Conservation (phyloP, 352 stramenopile species). For the Pythium phragmitis region DNA sequence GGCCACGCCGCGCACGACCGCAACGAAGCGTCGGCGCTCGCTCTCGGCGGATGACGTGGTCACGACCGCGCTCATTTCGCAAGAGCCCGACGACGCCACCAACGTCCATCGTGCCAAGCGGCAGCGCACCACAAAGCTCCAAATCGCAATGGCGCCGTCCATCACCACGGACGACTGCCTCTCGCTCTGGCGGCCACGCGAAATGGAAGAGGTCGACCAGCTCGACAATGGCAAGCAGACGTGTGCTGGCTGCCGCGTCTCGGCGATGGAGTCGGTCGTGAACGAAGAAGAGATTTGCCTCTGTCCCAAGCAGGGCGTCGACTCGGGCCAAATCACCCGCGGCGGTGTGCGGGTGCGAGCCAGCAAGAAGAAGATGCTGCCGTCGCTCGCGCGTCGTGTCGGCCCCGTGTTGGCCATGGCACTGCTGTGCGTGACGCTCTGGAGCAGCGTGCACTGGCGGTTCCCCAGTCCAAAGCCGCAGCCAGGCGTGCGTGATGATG, state of each 20-base stretch:
- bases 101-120: constrained; percentile 4
- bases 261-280: constrained; percentile 6
- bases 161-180: neutral
- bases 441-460: constrained; percentile 16
- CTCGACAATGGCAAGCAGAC: neutral
- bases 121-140: neutral
- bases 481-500: constrained; percentile 17
- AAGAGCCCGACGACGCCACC: constrained; percentile 8
- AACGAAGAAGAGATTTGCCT: constrained; percentile 28
- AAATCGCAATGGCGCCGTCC: constrained; percentile 12
- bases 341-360: constrained; percentile 15
- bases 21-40: constrained; percentile 20
- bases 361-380: neutral
- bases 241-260: neutral
- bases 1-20: constrained; percentile 4
- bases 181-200: neutral
- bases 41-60: neutral
- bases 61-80: constrained; percentile 7
- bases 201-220: neutral
- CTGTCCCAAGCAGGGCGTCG: constrained; percentile 17
- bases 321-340: constrained; percentile 8
- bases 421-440: constrained; percentile 20
- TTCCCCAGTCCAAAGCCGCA: constrained; percentile 9
- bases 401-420: constrained; percentile 19
- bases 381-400: constrained; percentile 2